Base-by-base conservation (phyloP, 1,284 basidiomycete species). In the Sporisorium graminicola region DNA sequence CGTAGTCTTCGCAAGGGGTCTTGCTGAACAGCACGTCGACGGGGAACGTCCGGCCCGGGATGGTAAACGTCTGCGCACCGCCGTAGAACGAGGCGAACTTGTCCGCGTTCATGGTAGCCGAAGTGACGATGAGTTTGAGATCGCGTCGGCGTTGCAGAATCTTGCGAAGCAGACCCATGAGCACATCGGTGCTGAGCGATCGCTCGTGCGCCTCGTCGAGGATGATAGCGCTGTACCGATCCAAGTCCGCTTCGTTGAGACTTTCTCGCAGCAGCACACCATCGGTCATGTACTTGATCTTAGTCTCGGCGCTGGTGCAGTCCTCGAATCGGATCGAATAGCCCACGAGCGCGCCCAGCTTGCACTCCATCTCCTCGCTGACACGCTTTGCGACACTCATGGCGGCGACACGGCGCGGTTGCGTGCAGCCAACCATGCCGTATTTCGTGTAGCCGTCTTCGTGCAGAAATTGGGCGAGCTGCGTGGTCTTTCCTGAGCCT, bases 301-400 rank as follows among this genome's bases (percentile, higher is more conserved):
- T 94, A 1, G 96, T 99, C 49, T 94, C 92, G 3, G 91, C 88
- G 0, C 92, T 92, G 0, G 96, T 98, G 82, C 94, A 96, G 84
- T 98, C 96, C 86, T 99, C 96, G 82, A 98, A 98, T 70, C 96
- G 93, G 84, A 99, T 98, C 16, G 95, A 93, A 85, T 99, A 98
- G 7, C 96, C 96, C 16, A 99, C 96, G 0, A 90, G 90, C 2
- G 89, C 88, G 8, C 96, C 96, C 0, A 98, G 89, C 87, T 93
- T 92, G 86, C 88, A 88, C 82, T 89, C 88, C 89, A 90, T 90
- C 86, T 99, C 96, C 84, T 99, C 96, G 84, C 93, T 95, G 64
- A 98, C 96, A 87, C 96, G 94, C 87, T 98, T 98, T 9, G 96
- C 96, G 4, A 98, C 96, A 16, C 93, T 95, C 95, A 99, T 98